Evolutionary conservation across 2,329 filamentous ascomycete species (phyloP), one percentile per base, ranked within the genome.

Genomic region (Oidium heveae): DNA sequence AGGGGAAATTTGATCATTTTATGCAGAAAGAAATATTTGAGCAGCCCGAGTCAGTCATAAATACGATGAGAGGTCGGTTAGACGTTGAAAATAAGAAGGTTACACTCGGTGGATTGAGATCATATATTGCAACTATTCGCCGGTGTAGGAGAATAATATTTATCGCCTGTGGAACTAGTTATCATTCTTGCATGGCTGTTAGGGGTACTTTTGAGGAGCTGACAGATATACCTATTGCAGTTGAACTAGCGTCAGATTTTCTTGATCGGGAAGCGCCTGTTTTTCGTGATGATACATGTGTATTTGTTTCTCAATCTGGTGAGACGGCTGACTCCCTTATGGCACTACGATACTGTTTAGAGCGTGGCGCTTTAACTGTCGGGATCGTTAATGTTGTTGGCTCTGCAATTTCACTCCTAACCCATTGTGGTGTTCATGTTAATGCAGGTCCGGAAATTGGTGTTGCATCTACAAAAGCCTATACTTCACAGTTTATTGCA

Each of bases 1-100:
- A 98, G 82, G 91, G 91, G 70, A 93, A 91, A 68, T 98, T 96
- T 71, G 91, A 98, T 70, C 91, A 98, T 74, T 98, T 95, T 76
- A 98, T 98, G 91, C 91, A 98, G 70, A 98, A 98, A 80, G 91
- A 98, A 70, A 98, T 98, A 66, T 98, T 98, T 69, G 91, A 98
- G 76, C 91, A 98, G 75, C 91, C 91, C 66, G 91, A 98, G 72
- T 98, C 91, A 15, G 86, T 98, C 58, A 82, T 98, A 74, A 98
- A 98, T 78, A 95, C 91, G 61, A 98, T 98, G 91, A 86, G 91
- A 80, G 91, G 91, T 71, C 91, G 91, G 72, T 75, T 98, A 64
- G 91, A 98, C 69, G 75, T 84, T 57, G 82, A 80, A 64, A 94
- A 95, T 75, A 94, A 93, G 77, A 84, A 80, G 56, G 88, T 98